These are phyloP conservation scores for Fagus crenata DNA, from an alignment of 306 rosid species.

Conservation along the genomic window DNA sequence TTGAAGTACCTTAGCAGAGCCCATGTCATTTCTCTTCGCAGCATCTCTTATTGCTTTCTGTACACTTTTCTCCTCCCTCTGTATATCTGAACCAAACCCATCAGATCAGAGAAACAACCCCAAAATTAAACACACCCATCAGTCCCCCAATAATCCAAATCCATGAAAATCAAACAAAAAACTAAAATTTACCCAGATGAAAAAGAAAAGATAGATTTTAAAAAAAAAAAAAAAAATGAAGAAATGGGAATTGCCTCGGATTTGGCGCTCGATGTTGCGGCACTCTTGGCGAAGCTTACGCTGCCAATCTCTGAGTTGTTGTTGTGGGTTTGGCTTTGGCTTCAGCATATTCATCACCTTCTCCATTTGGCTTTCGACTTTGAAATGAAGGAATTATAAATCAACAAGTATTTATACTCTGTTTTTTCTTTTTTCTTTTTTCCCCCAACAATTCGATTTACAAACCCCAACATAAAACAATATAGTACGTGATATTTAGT, in stretches of 20 bases:
- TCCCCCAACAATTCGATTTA: too few relatives aligned
- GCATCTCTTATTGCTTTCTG: constrained; percentile 91
- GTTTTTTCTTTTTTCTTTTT: too few relatives aligned
- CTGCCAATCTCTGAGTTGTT: constrained; percentile 80
- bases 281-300: constrained; percentile 90
- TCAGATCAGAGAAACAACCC: background rate
- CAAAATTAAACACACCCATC: constrained; percentile 7
- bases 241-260: constrained; percentile 51
- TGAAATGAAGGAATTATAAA: too few relatives aligned
- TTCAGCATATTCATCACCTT: constrained; percentile 70
- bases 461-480: too few relatives aligned
- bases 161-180: background rate
- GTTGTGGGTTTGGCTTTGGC: constrained; percentile 72
- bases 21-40: constrained; percentile 94
- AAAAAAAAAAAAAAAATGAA: constrained; percentile 14
- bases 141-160: background rate
- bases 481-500: too few relatives aligned
- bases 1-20: constrained; percentile 78
- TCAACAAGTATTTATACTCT: too few relatives aligned
- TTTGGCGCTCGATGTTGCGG: constrained; percentile 87
- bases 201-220: background rate
- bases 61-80: constrained; percentile 85
- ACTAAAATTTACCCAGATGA: background rate
- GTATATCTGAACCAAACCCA: constrained; percentile 55
- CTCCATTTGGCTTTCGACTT: constrained; percentile 43